Evolutionary conservation across 2,329 filamentous ascomycete species (phyloP), one percentile per base, ranked within the genome.

Genomic region (Huntiella abstrusa): DNA sequence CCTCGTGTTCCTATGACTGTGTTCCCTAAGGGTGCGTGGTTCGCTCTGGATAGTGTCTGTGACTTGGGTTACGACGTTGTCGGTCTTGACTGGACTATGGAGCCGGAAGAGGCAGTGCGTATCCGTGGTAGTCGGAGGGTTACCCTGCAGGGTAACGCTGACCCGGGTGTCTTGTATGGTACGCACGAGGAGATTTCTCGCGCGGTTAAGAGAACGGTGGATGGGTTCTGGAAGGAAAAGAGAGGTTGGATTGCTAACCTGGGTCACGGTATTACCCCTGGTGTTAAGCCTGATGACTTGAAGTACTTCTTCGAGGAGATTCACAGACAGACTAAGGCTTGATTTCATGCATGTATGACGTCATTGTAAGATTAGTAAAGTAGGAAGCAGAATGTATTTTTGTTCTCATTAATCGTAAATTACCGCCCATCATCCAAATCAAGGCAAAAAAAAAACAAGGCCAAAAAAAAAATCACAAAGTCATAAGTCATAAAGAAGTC

Each of bases 11-110:
- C 91, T 3, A 95, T 96, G 87, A 92, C 87, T 4, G 86, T 96
- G 17, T 98, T 98, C 61, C 86, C 91, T 33, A 98, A 98, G 67
- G 91, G 91, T 8, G 88, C 91, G 8, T 96, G 91, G 83, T 91
- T 93, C 62, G 85, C 86, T 3, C 70, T 98, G 42, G 83, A 95
- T 54, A 77, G 83, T 32, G 73, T 91, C 15, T 95, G 87, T 65
- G 68, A 86, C 56, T 74, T 87, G 12, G 87, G 86, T 36, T 98
- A 96, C 67, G 75, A 96, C 57, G 85, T 95, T 34, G 82, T 98
- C 48, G 85, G 91, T 4, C 69, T 98, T 53, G 91, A 98, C 64
- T 98, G 91, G 91, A 69, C 92, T 41, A 83, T 95, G 56, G 85
- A 91, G 55, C 83, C 91, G 8, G 80, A 79, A 2, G 77, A 91